phyloP scores from a whole-genome alignment of 169 alveolate genomes.

The Eimeria sp. region DNA sequence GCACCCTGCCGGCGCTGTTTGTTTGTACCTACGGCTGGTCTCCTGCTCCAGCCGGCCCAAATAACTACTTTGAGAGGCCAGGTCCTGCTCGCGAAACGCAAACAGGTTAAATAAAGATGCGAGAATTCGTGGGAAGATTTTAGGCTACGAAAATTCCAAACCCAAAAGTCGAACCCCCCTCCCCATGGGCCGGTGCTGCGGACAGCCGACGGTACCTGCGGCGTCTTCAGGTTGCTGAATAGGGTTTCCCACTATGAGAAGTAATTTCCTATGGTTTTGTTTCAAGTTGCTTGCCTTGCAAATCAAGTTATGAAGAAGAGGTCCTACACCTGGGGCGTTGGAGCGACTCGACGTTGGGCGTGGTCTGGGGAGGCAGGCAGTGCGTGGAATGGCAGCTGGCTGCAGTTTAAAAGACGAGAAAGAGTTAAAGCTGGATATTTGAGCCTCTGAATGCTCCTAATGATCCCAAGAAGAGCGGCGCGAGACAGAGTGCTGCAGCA shows the following conservation, averaged over 20 bases:
- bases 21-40: not conserved
- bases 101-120: not conserved
- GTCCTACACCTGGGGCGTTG: slow-evolving; percentile 22
- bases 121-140: not conserved
- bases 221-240: not conserved
- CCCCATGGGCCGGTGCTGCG: not conserved
- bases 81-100: not conserved
- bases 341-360: slow-evolving; percentile 44
- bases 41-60: not conserved
- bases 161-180: not conserved
- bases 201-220: slow-evolving; percentile 1
- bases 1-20: not conserved
- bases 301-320: not conserved
- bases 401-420: slow-evolving; percentile 3
- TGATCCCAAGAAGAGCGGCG: not conserved
- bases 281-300: not conserved
- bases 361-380: slow-evolving; percentile 5
- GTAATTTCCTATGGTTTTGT: not conserved
- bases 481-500: slow-evolving; percentile 58
- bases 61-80: not conserved
- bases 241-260: not conserved
- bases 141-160: not conserved
- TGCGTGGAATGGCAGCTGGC: not conserved
- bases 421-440: not conserved
- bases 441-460: not conserved